Conservation (phyloP, 164 flowering plant genomes). For the Stephania yunnanensis region DNA sequence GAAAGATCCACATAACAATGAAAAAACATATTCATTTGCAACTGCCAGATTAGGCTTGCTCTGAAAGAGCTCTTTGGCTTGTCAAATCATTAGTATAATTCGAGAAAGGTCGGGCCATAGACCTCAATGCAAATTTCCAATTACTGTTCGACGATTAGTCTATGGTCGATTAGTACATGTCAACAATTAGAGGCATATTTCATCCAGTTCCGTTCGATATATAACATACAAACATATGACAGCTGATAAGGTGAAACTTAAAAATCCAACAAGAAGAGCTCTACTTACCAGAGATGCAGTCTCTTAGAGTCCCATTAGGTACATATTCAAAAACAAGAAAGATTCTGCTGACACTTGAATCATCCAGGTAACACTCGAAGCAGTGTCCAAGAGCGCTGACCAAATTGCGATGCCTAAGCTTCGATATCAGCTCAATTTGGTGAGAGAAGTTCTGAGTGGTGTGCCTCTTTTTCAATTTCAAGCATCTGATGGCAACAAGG, state of each 20-base stretch:
- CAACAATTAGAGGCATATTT: too few relatives aligned
- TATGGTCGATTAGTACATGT: background rate
- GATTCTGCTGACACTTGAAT: slow-evolving; percentile 82
- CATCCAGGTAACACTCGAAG: slow-evolving; percentile 88
- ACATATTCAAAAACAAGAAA: slow-evolving; percentile 84
- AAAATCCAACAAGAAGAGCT: background rate
- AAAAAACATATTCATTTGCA: background rate
- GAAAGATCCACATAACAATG: too few relatives aligned
- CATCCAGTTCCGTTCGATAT: background rate
- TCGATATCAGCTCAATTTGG: slow-evolving; percentile 73
- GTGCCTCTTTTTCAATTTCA: slow-evolving; percentile 63
- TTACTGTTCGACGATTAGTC: background rate
- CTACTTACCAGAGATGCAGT: slow-evolving; percentile 66
- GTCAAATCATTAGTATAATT: background rate
- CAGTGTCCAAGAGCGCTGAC: slow-evolving; percentile 94
- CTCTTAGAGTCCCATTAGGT: slow-evolving; percentile 71
- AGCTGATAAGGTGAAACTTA: background rate
- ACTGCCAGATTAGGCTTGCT: background rate
- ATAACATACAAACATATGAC: background rate
- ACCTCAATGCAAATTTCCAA: background rate
- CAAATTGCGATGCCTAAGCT: slow-evolving; percentile 84
- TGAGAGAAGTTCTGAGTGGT: slow-evolving; percentile 56
- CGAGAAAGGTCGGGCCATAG: background rate
- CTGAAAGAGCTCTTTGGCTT: background rate
- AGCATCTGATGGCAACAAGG: slow-evolving; percentile 72